These are phyloP conservation scores for Aspergillus tamarii DNA, from an alignment of 2,329 filamentous ascomycete genomes.

Conservation along the genomic window DNA sequence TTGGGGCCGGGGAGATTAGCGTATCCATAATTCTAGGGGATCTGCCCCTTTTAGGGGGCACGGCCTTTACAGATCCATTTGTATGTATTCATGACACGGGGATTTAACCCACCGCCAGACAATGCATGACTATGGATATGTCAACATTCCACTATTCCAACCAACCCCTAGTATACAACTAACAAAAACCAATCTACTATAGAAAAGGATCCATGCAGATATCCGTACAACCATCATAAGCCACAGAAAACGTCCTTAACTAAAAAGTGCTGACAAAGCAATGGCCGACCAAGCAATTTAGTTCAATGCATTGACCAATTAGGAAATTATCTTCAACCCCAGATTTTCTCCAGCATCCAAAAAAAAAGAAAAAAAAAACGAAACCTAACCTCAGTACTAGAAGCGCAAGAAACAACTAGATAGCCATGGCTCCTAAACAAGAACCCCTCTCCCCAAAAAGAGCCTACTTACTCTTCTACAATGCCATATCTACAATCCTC, in stretches of 20 bases:
- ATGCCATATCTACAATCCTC: constrained; percentile 25
- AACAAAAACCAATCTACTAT: too few relatives aligned
- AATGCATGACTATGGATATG: not conserved
- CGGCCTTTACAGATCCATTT: not conserved
- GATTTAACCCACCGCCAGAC: not conserved
- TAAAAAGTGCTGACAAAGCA: not conserved
- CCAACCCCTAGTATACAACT: not conserved
- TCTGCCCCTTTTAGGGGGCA: not conserved
- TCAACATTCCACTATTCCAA: not conserved
- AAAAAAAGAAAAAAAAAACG: not conserved
- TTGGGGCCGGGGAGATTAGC: not conserved
- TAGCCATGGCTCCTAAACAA: not conserved
- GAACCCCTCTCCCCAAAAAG: constrained; percentile 6
- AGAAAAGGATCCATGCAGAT: too few relatives aligned
- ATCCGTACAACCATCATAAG: too few relatives aligned
- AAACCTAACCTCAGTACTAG: too few relatives aligned
- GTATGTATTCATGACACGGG: not conserved
- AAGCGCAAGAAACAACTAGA: not conserved
- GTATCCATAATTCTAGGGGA: too few relatives aligned
- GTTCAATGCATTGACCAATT: not conserved
- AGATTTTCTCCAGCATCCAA: not conserved
- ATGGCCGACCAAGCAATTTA: not conserved
- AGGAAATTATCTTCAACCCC: not conserved
- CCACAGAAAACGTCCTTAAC: too few relatives aligned
- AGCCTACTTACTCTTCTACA: constrained; percentile 32